Conservation (phyloP, 495 filamentous ascomycete genomes). For the Polyplosphaeria fusca region DNA sequence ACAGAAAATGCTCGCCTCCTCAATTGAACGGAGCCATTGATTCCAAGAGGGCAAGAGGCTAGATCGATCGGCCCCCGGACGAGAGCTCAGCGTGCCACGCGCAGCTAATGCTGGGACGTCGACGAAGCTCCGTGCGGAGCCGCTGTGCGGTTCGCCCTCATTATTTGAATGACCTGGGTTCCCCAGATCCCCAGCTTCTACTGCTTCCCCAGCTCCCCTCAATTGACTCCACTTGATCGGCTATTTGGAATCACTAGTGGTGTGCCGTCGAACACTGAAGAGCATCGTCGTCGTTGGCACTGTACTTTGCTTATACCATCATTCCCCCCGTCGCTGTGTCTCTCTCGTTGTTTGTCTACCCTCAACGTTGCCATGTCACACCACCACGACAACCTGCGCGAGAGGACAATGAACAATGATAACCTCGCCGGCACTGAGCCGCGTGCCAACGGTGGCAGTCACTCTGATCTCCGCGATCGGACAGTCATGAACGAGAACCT, state of each 20-base stretch:
- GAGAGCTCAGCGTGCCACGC: neutral
- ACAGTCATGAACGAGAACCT: constrained; percentile 18
- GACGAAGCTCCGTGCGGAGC: constrained; percentile 23
- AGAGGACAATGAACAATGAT: constrained; percentile 28
- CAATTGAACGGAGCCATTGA: neutral
- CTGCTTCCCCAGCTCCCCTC: neutral
- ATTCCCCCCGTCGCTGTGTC: neutral
- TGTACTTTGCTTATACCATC: neutral
- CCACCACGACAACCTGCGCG: constrained; percentile 15
- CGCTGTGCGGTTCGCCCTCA: constrained; percentile 7
- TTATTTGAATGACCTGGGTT: constrained; percentile 15
- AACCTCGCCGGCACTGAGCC: constrained; percentile 9
- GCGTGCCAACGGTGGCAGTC: neutral
- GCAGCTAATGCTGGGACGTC: neutral
- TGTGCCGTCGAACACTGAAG: neutral
- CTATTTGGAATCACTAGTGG: neutral
- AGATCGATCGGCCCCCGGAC: constrained; percentile 5
- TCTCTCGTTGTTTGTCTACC: neutral
- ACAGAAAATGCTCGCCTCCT: neutral
- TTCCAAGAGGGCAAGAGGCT: neutral
- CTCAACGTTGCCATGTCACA: constrained; percentile 16
- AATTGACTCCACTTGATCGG: neutral
- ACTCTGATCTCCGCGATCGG: constrained; percentile 9
- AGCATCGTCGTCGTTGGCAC: too few relatives aligned
- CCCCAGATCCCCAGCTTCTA: constrained; percentile 2